These are phyloP conservation scores for Colletotrichum tofieldiae DNA, from an alignment of 2,329 filamentous ascomycete genomes.

Conservation along the genomic window DNA sequence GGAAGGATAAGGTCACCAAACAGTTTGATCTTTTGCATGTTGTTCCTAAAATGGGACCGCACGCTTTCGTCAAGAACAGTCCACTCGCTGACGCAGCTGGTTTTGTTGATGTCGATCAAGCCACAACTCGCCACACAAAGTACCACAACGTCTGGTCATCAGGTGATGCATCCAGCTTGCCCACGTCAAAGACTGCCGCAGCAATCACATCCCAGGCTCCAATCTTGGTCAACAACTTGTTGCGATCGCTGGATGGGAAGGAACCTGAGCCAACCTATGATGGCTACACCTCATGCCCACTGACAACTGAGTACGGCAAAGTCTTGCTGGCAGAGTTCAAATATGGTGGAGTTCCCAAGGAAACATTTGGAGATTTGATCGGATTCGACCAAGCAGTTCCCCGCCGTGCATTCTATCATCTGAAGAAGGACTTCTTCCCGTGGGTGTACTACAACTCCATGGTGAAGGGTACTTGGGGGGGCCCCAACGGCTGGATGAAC, in stretches of 20 bases:
- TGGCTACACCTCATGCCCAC: conserved; percentile 70
- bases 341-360: conserved; percentile 74
- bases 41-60: conserved; percentile 72
- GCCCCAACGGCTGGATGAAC: conserved; percentile 67
- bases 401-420: conserved; percentile 70
- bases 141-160: conserved; percentile 72
- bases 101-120: conserved; percentile 71
- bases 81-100: conserved; percentile 69
- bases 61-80: conserved; percentile 69
- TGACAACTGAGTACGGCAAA: conserved; percentile 72
- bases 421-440: conserved; percentile 79
- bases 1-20: conserved; percentile 60
- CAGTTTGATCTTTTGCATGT: conserved; percentile 71
- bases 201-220: conserved; percentile 68
- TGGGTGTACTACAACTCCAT: conserved; percentile 75
- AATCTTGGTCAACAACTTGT: conserved; percentile 65
- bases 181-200: conserved; percentile 71
- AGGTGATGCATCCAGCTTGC: conserved; percentile 72
- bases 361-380: conserved; percentile 70
- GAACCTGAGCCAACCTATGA: conserved; percentile 63
- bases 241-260: conserved; percentile 62
- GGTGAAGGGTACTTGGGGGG: conserved; percentile 75
- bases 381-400: conserved; percentile 72
- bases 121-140: conserved; percentile 67
- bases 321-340: conserved; percentile 77